Percentiles rank a stretch among this genome's conserved stretches.
phyloP scores from a whole-genome alignment of 768 basidiomycete genomes.

The Termitomyces sp. region DNA sequence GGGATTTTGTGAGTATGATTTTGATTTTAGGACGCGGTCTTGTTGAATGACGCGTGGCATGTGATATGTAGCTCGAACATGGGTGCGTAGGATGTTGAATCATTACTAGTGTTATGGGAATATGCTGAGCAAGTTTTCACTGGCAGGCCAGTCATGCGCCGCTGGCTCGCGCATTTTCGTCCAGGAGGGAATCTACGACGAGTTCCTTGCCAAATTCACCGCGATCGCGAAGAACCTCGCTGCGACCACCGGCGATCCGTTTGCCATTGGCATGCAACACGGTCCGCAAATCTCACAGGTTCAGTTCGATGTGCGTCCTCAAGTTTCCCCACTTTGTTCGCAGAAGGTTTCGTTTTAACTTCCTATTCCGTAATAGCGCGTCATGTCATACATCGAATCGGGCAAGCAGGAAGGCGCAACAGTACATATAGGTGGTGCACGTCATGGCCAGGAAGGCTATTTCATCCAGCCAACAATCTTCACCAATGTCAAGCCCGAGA shows the following conservation, averaged over 20 bases:
- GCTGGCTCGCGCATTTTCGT: constrained; percentile 85
- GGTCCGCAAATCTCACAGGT: constrained; percentile 72
- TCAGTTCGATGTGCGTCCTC: constrained; percentile 57
- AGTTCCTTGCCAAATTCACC: constrained; percentile 63
- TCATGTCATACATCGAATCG: constrained; percentile 72
- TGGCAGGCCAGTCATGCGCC: constrained; percentile 58
- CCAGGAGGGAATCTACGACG: constrained; percentile 74
- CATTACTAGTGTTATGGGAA: no score
- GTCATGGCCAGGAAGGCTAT: constrained; percentile 59
- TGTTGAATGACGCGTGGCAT: background rate
- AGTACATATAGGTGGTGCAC: constrained; percentile 56
- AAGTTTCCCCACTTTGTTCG: no score
- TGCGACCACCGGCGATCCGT: constrained; percentile 60
- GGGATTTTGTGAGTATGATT: constrained; percentile 64
- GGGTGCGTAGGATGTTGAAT: constrained; percentile 31
- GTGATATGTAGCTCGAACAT: constrained; percentile 17
- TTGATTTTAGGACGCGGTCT: background rate
- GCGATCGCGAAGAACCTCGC: constrained; percentile 45
- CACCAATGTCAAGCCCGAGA: constrained; percentile 54
- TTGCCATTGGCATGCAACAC: constrained; percentile 50
- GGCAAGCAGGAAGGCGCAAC: constrained; percentile 72
- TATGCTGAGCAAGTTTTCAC: background rate
- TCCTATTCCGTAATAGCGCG: constrained; percentile 38
- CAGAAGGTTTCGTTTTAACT: background rate
- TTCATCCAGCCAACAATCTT: constrained; percentile 73